Conservation (phyloP, 768 basidiomycete genomes). For the Tricholomella constricta region DNA sequence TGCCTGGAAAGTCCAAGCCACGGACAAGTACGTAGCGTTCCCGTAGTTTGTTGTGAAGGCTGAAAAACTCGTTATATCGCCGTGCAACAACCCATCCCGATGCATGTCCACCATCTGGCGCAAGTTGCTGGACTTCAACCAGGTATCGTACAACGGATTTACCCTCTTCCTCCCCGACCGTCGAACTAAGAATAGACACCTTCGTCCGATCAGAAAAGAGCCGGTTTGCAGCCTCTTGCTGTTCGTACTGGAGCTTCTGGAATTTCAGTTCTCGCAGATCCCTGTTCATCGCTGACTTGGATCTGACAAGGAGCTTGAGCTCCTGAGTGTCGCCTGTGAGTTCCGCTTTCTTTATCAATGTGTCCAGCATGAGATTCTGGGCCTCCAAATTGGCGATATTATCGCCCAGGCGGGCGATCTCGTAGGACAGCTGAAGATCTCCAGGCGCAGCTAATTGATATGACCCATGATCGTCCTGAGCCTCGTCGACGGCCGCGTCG, state of each 20-base stretch:
- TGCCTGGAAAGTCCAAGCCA: conserved; percentile 87
- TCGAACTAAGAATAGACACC: conserved; percentile 83
- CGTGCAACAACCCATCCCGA: conserved; percentile 94
- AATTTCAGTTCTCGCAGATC: conserved; percentile 85
- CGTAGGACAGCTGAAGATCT: conserved; percentile 84
- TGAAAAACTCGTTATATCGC: conserved; percentile 93
- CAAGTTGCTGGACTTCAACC: conserved; percentile 88
- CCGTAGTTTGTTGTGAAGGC: conserved; percentile 82
- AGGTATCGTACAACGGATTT: conserved; percentile 92
- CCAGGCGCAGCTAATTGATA: conserved; percentile 86
- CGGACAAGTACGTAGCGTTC: conserved; percentile 71
- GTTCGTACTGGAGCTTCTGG: conserved; percentile 91
- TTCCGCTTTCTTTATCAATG: conserved; percentile 92
- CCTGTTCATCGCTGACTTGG: conserved; percentile 76
- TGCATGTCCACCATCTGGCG: conserved; percentile 72
- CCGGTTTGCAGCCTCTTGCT: conserved; percentile 90
- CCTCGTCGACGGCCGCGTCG: conserved; percentile 43
- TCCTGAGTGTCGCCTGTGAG: conserved; percentile 89
- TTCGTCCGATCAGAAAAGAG: conserved; percentile 82
- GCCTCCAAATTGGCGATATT: conserved; percentile 76
- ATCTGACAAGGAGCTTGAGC: conserved; percentile 77
- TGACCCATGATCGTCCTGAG: conserved; percentile 45
- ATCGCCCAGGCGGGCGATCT: conserved; percentile 77
- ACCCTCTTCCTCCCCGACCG: conserved; percentile 80
- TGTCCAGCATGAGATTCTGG: conserved; percentile 84